phyloP scores from a whole-genome alignment of 345 rosid species.

The Citrus trifoliata region DNA sequence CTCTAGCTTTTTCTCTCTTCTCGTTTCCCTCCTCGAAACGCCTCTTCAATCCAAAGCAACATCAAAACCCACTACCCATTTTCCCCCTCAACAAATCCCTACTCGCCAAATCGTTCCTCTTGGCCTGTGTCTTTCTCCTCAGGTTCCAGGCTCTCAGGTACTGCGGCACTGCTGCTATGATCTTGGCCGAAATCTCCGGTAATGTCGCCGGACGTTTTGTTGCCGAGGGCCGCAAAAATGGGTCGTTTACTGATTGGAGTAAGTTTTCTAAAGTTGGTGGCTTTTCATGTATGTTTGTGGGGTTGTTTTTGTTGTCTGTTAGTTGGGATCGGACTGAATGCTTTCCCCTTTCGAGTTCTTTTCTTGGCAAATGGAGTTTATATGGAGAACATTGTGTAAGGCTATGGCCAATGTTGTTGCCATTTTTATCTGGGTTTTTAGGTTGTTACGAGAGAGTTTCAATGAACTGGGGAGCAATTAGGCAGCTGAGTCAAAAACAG shows the following conservation, averaged over 20 bases:
- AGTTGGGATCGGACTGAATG: conserved; percentile 92
- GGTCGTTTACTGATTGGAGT: conserved; percentile 13
- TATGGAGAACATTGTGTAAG: conserved; percentile 64
- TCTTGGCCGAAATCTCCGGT: conserved; percentile 85
- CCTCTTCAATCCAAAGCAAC: conserved; percentile 24
- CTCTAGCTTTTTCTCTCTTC: conserved; percentile 26
- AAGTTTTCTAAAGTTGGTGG: conserved; percentile 52
- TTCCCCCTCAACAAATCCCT: conserved; percentile 45
- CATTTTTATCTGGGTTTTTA: conserved; percentile 78
- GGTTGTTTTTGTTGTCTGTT: conserved; percentile 65
- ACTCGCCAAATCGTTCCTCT: conserved; percentile 47
- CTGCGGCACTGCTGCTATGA: conserved; percentile 94
- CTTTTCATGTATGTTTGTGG: conserved; percentile 51
- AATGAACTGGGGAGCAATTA: conserved; percentile 58
- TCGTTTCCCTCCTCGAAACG: conserved; percentile 22
- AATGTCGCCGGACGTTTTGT: conserved; percentile 61
- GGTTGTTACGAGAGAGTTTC: conserved; percentile 84
- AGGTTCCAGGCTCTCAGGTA: conserved; percentile 86
- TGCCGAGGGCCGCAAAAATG: conserved; percentile 26
- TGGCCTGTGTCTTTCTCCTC: conserved; percentile 66
- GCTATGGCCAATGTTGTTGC: conserved; percentile 81
- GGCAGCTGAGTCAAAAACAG: conserved; percentile 61
- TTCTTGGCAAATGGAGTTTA: conserved; percentile 37
- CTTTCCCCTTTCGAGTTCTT: conserved; percentile 60
- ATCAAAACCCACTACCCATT: conserved; percentile 15